These are phyloP conservation scores for Mortierella antarctica DNA, from an alignment of 192 early-diverging fungal genomes.

Conservation along the genomic window DNA sequence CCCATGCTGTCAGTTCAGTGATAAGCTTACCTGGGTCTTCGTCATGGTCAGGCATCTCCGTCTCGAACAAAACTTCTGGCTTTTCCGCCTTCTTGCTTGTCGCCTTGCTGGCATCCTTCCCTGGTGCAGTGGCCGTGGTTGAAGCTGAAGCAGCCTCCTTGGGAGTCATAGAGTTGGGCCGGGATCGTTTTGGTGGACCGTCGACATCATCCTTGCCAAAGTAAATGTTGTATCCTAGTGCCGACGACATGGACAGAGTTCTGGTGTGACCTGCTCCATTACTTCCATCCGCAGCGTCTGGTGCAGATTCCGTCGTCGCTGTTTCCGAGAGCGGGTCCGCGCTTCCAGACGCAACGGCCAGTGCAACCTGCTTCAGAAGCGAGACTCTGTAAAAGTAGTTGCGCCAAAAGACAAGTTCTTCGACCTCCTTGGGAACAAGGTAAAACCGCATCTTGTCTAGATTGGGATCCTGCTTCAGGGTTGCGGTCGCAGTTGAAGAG, in stretches of 20 bases:
- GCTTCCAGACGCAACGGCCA: conserved; percentile 40
- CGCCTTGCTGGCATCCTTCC: neutral
- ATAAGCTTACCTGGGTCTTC: conserved; percentile 48
- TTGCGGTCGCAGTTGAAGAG: conserved; percentile 64
- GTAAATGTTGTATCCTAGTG: conserved; percentile 48
- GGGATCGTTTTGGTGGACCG: conserved; percentile 24
- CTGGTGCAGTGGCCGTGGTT: neutral
- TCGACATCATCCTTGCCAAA: conserved; percentile 46
- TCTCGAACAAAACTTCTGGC: conserved; percentile 51
- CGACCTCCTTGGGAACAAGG: conserved; percentile 72
- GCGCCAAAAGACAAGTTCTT: conserved; percentile 72
- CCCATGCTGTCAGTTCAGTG: neutral
- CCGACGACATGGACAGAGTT: conserved; percentile 7
- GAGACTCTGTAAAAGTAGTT: conserved; percentile 79
- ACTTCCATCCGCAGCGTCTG: neutral
- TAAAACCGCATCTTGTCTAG: conserved; percentile 73
- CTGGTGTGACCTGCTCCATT: conserved; percentile 7
- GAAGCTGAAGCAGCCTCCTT: conserved; percentile 8
- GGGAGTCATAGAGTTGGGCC: conserved; percentile 5
- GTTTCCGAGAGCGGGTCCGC: conserved; percentile 14
- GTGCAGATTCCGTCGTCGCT: neutral
- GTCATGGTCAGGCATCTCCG: conserved; percentile 48
- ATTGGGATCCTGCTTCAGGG: conserved; percentile 64
- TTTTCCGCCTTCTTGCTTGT: conserved; percentile 6
- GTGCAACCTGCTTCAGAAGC: conserved; percentile 61